Conservation (phyloP, 768 basidiomycete genomes). For the Tylopilus vinaceipallidus region DNA sequence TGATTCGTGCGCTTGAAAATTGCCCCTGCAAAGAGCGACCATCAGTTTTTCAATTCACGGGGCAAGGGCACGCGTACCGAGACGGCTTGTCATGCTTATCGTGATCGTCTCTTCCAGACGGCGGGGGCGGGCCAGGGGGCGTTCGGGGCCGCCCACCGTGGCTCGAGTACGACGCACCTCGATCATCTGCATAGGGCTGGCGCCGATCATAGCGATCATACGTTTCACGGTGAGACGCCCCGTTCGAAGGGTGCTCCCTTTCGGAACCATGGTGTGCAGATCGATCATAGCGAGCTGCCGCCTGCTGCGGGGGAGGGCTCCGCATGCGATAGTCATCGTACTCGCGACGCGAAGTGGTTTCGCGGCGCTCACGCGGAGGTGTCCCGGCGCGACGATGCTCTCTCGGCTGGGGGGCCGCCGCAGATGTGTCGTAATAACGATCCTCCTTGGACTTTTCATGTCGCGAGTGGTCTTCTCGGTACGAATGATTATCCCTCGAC, state of each 20-base stretch:
- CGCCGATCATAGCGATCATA: constrained; percentile 67
- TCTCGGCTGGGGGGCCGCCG: constrained; percentile 38
- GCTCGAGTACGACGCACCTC: constrained; percentile 42
- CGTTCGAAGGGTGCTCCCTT: constrained; percentile 47
- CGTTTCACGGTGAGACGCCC: constrained; percentile 41
- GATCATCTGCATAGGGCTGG: constrained; percentile 40
- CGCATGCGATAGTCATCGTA: constrained; percentile 68
- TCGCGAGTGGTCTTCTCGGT: constrained; percentile 57
- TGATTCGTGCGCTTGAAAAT: constrained; percentile 25
- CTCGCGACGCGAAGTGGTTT: constrained; percentile 57
- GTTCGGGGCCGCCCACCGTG: constrained; percentile 49
- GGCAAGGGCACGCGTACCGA: constrained; percentile 42
- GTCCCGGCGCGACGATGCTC: constrained; percentile 62
- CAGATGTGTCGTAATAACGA: constrained; percentile 55
- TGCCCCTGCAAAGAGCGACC: constrained; percentile 4
- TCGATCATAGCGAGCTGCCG: constrained; percentile 57
- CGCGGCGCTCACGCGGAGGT: constrained; percentile 65
- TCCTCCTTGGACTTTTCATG: constrained; percentile 47
- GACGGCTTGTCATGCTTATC: constrained; percentile 61
- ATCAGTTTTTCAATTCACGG: neutral
- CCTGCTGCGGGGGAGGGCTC: constrained; percentile 44
- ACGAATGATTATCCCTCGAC: constrained; percentile 37
- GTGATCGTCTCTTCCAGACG: constrained; percentile 60
- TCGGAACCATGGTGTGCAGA: constrained; percentile 34
- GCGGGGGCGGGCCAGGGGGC: constrained; percentile 54